Evolutionary conservation across 169 alveolate genomes (phyloP), one percentile per base, ranked within the genome.

Genomic region (Eimeria tenella): DNA sequence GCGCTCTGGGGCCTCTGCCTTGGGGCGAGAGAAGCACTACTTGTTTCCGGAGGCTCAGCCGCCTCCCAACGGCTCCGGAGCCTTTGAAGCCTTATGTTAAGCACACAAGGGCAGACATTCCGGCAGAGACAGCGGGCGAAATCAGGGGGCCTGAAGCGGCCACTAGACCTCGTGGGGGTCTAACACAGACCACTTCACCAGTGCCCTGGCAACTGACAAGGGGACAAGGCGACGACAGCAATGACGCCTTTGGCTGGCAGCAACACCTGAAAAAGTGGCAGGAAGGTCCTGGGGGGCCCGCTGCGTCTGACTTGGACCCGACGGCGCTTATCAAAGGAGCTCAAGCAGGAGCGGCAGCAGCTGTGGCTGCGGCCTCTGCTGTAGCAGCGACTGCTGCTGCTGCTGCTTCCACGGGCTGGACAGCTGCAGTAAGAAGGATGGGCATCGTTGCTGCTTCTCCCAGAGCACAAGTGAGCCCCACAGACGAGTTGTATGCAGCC

Each of bases 261-360:
- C 65, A 53, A 19, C 88, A 79, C 3, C 71, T 79, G 31, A 23
- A n/a, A 15, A 52, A 19, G 21, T 79, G 88, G 88, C 88, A 79
- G 52, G 71, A 53, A 13, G 62, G 42, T 5, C 58, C 23, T 52
- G 8, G n/a, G n/a, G 60, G 84, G 31, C 71, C 65, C 71, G 50
- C 71, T 52, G 8, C 63, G 8, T 74, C 84, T 42, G 71, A 79
- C n/a, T 49, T 79, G 6, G 70, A 79, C 52, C 71, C 88, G 4
- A n/a, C 71, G 4, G 65, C 88, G 19, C 52, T 79, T 5, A 11
- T 79, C 8, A 50, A 55, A 68, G 88, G 88, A 9, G 88, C 88
- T 6, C 88, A 79, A 19, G 88, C 88, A 52, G 88, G 88, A 49
- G 88, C 88, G 4, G 77, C 77, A 8, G 77, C 68, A n/a, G 88